Base-by-base conservation (phyloP, 2,329 filamentous ascomycete species). In the Trichoderma hamatum region DNA sequence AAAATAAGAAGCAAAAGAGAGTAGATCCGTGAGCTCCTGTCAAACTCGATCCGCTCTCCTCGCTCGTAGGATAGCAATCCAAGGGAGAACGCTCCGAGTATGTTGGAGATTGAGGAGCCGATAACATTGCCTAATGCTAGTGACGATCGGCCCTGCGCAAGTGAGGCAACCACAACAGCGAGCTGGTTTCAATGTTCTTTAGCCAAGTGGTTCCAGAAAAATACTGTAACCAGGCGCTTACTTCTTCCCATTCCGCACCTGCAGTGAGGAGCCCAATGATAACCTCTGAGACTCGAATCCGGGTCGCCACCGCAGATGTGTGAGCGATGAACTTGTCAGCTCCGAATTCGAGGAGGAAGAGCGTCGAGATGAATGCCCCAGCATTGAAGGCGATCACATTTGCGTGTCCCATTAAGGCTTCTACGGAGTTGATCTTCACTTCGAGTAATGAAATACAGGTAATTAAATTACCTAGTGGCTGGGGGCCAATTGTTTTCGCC, bases 221-320 rank as follows among this genome's bases (percentile, higher is more conserved):
- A n/a, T n/a, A n/a, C n/a, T n/a, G n/a, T n/a, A n/a, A n/a, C n/a
- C n/a, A n/a, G n/a, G n/a, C n/a, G n/a, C n/a, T 56, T 74, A 84
- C 84, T 80, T 87, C 84, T 80, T 87, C 85, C 80, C 82, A 88
- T 77, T 87, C 85, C 52, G 81, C 84, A 21, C 84, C 85, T 14
- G 82, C 84, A 3, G 84, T 86, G 43, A 88, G 76, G 9, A 88
- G 78, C 3, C 80, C 83, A 70, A 87, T 81, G 30, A 86, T 64
- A 3, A 83, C 82, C 34, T 81, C 79, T 1, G 84, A 81, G 14
- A 87, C 76, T 19, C 81, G 78, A 1, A 82, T 75, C 2, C 32
- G 49, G 32, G 21, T 34, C 21, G 62, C 62, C 21, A 55, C 10
- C 5, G 51, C 51, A 5, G 62, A 21, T 3, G 62, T n/a, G 11